Evolutionary conservation across 441 rosid genomes (phyloP), one percentile per base, ranked within the genome.

Genomic region (Pelargonium fulgidum): DNA sequence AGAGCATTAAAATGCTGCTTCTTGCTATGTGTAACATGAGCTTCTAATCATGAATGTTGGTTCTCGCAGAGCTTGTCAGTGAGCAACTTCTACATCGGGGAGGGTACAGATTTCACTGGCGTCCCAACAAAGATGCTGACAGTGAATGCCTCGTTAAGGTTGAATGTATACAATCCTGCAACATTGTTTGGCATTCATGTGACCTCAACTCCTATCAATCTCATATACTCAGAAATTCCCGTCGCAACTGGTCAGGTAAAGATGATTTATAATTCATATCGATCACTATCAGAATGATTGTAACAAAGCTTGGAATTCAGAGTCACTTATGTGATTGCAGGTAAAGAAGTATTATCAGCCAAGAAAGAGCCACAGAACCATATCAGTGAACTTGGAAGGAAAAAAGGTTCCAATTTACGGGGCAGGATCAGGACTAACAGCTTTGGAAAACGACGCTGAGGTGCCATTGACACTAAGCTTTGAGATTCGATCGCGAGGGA

Each of bases 261-360:
- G 39, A 33, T 33, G 39, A 4, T 33, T 33, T 5, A 33, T 33
- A 33, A 33, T 33, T 4, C 39, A 33, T 33, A 33, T 4, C 39
- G 39, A 24, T 24, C 29, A 24, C 7, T 4, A 33, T 33, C 39
- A 33, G 6, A 33, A 33, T 33, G 6, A 24, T 33, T 33, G 39
- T 4, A 33, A 33, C 39, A 4, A 33, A 33, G 39, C 7, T 33
- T 33, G 39, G 39, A 33, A 33, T 33, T 33, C 39, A 63, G 17
- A 26, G 36, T 47, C 24, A 54, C 19, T 3, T 48, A 39, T 20
- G 24, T 67, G 39, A 69, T 73, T 83, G 85, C 89, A 94, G 99
- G 72, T 94, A 81, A 90, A 91, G 85, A 87, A 88, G 73, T 80
- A 92, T 75, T 92, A 87, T 73, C 98, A 90, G 59, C 96, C 95